phyloP scores from a whole-genome alignment of 1,284 basidiomycete species.

The Paramarasmius palmivorus region DNA sequence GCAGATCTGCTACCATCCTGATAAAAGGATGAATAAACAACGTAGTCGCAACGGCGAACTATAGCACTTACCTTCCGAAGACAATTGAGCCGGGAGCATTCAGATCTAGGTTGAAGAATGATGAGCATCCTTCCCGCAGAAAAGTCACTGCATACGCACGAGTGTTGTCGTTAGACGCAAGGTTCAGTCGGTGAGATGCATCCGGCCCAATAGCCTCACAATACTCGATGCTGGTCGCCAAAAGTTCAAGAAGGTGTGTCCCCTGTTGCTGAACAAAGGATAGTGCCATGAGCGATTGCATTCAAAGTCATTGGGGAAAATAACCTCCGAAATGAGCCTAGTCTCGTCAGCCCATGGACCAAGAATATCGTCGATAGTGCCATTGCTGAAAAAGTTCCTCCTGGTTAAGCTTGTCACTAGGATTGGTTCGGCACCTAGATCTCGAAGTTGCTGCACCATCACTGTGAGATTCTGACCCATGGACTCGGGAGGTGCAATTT shows the following conservation, averaged over 20 bases:
- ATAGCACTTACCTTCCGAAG: conserved; percentile 30
- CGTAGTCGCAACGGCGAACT: background rate
- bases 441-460: conserved; percentile 40
- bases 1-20: conserved; percentile 8
- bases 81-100: conserved; percentile 37
- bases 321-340: conserved; percentile 31
- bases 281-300: background rate
- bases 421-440: conserved; percentile 40
- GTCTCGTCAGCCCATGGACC: conserved; percentile 44
- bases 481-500: conserved; percentile 44
- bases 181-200: conserved; percentile 41
- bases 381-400: conserved; percentile 37
- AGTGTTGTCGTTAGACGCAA: conserved; percentile 38
- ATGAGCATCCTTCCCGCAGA: conserved; percentile 6
- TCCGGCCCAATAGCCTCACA: conserved; percentile 41
- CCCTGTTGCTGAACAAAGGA: conserved; percentile 25
- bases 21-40: background rate
- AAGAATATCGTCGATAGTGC: conserved; percentile 38
- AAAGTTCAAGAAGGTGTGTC: conserved; percentile 41
- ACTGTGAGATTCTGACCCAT: conserved; percentile 44
- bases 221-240: conserved; percentile 41
- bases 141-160: conserved; percentile 25
- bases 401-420: conserved; percentile 43
- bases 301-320: background rate
- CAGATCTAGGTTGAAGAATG: conserved; percentile 23